Evolutionary conservation across 805 yeast genomes (phyloP).

Genomic region (Wickerhamiella alocasiicola): DNA sequence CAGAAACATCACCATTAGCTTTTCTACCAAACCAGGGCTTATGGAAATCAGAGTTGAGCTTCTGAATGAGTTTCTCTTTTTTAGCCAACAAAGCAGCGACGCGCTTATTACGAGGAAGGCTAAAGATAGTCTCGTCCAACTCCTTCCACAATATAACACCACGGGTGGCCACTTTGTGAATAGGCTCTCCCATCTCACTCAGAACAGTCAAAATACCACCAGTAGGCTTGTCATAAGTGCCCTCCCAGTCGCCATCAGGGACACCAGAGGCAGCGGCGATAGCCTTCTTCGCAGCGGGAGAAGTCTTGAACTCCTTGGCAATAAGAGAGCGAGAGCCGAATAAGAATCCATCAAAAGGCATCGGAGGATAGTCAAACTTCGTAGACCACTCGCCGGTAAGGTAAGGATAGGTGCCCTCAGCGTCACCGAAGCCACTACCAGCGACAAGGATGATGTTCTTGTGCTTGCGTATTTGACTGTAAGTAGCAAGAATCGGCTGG

Average conservation of each 20-base stretch:
- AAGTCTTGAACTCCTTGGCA: conserved; percentile 90
- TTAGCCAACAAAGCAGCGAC: conserved; percentile 69
- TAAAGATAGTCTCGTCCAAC: conserved; percentile 85
- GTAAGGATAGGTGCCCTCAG: conserved; percentile 94
- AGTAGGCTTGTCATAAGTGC: conserved; percentile 83
- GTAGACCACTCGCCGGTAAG: conserved; percentile 96
- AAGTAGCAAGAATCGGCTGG: conserved; percentile 92
- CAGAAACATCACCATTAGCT: conserved; percentile 63
- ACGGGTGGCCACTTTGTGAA: conserved; percentile 95
- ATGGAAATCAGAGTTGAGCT: conserved; percentile 87
- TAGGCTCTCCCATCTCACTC: conserved; percentile 99
- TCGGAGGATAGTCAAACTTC: conserved; percentile 78
- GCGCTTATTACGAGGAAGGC: conserved; percentile 74
- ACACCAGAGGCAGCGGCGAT: conserved; percentile 89
- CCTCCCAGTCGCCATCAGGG: conserved; percentile 80
- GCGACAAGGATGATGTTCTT: conserved; percentile 82
- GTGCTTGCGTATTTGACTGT: conserved; percentile 84
- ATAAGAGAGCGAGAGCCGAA: conserved; percentile 96
- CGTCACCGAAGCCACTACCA: conserved; percentile 97
- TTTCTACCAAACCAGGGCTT: conserved; percentile 94
- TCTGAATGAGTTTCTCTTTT: conserved; percentile 73
- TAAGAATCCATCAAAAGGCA: conserved; percentile 97
- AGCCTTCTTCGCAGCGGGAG: conserved; percentile 85
- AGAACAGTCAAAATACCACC: conserved; percentile 95
- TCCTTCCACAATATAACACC: conserved; percentile 92